Base-by-base conservation (phyloP, 2,329 filamentous ascomycete genomes). In the Calonectria pauciramosa region DNA sequence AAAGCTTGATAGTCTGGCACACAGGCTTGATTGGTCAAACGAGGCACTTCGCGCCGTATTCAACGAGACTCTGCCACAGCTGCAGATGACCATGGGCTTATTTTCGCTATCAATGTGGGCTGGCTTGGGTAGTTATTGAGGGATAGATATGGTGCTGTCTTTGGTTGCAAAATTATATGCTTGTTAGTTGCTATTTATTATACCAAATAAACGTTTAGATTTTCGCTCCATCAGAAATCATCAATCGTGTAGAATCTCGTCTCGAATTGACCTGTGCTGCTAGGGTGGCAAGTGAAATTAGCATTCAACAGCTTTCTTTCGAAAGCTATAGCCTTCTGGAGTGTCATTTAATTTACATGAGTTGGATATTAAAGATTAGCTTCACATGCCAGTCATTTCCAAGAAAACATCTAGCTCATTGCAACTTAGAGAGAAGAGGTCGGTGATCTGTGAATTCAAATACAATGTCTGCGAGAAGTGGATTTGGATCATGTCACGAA, bases 21-120 rank as follows among this genome's bases (percentile, higher is more conserved):
- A 34, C 32, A 18, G 34, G 18, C 52, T 64, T 11, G 70, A 68
- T 16, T 63, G 70, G 70, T 23, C 4, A 7, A 26, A 41, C 8
- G 26, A 71, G 49, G 28, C 70, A 14, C 47, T 68, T 10, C 13
- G 11, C 32, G 9, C 3, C 16, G 32, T 68, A 14, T 72, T 72
- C 16, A 49, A 64, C 14, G 38, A 36, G 7, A 44, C 70, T 26
- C 13, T 47, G 54, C 64, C 65, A 2, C 18, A 32, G 26, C 6
- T 72, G 11, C 70, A 63, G 11, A 18, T 72, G 13, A 54, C 44
- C 3, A 64, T 72, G 70, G 30, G 34, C 8, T 34, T 68, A n/a
- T 64, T 60, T 26, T 13, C 65, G 18, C 26, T 63, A 14, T 68
- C 64, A 3, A 28, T 68, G 3, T 72, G 70, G 68, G n/a, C 49